Conservation (phyloP, 768 basidiomycete genomes). For the Tephrocybe sp. region DNA sequence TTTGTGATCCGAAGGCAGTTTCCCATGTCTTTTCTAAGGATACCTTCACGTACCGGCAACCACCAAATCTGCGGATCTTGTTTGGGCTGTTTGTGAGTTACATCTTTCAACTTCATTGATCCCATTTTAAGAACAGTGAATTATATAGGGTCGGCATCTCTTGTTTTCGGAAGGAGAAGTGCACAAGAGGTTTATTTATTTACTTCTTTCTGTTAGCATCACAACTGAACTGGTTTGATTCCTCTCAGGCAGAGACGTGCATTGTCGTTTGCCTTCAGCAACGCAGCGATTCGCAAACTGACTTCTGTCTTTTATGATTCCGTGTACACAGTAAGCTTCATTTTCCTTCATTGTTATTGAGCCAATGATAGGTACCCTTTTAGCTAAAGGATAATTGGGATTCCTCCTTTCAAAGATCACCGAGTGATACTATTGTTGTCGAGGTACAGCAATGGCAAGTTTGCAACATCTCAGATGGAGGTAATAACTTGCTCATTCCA, state of each 20-base stretch:
- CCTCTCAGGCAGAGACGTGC: constrained; percentile 36
- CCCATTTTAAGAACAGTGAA: background rate
- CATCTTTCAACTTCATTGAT: background rate
- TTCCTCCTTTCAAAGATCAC: constrained; percentile 18
- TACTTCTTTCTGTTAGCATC: too few relatives aligned
- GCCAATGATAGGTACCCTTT: background rate
- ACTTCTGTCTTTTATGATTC: constrained; percentile 33
- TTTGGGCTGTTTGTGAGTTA: constrained; percentile 24
- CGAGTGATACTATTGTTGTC: constrained; percentile 26
- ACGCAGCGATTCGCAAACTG: constrained; percentile 34
- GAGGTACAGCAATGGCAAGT: constrained; percentile 44
- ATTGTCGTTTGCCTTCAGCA: constrained; percentile 40
- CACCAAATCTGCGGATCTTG: constrained; percentile 22
- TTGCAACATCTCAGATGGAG: background rate
- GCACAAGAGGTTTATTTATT: constrained; percentile 36
- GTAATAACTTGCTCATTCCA: background rate
- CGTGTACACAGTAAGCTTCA: background rate
- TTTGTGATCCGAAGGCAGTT: constrained; percentile 26
- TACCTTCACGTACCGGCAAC: constrained; percentile 24
- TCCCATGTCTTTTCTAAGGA: constrained; percentile 25
- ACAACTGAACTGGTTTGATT: background rate
- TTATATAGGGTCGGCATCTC: constrained; percentile 37
- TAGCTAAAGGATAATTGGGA: constrained; percentile 29
- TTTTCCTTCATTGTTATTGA: background rate
- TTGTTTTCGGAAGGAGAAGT: constrained; percentile 41